These are phyloP conservation scores for Bipolaris oryzae DNA, from an alignment of 2,329 filamentous ascomycete species.

Conservation along the genomic window DNA sequence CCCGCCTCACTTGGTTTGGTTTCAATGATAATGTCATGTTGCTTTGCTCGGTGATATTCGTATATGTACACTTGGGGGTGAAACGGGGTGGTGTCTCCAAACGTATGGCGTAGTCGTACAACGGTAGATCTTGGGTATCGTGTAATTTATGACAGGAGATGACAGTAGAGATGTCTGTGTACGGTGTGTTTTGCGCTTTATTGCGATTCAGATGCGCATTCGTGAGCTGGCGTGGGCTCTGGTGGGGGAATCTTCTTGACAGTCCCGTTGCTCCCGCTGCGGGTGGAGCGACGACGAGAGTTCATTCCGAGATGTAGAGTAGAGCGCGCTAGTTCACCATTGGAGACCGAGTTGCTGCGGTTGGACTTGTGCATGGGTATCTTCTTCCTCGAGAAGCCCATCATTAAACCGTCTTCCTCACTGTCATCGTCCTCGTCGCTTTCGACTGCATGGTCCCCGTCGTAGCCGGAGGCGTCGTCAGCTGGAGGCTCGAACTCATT, in stretches of 20 bases:
- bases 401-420: slow-evolving; percentile 50
- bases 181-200: slow-evolving; percentile 12
- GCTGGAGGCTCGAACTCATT: slow-evolving; percentile 34
- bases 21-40: slow-evolving; percentile 9
- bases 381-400: slow-evolving; percentile 48
- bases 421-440: slow-evolving; percentile 50
- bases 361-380: slow-evolving; percentile 29
- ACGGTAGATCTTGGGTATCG: slow-evolving; percentile 19
- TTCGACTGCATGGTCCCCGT: slow-evolving; percentile 50
- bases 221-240: slow-evolving; percentile 20
- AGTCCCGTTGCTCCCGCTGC: slow-evolving; percentile 58
- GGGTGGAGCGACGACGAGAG: slow-evolving; percentile 48
- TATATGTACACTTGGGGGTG: slow-evolving; percentile 24
- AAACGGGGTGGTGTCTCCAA: slow-evolving; percentile 15
- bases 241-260: slow-evolving; percentile 54
- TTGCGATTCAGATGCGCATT: slow-evolving; percentile 9
- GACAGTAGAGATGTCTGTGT: slow-evolving; percentile 21
- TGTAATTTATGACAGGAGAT: slow-evolving; percentile 17
- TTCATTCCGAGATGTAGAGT: slow-evolving; percentile 33
- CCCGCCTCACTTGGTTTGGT: slow-evolving; percentile 6
- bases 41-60: slow-evolving; percentile 9
- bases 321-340: slow-evolving; percentile 44
- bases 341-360: slow-evolving; percentile 48
- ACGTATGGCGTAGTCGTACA: slow-evolving; percentile 29
- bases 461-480: slow-evolving; percentile 49